phyloP scores from a whole-genome alignment of 371 early-diverging fungal genomes.

The Vairimorpha necatrix region DNA sequence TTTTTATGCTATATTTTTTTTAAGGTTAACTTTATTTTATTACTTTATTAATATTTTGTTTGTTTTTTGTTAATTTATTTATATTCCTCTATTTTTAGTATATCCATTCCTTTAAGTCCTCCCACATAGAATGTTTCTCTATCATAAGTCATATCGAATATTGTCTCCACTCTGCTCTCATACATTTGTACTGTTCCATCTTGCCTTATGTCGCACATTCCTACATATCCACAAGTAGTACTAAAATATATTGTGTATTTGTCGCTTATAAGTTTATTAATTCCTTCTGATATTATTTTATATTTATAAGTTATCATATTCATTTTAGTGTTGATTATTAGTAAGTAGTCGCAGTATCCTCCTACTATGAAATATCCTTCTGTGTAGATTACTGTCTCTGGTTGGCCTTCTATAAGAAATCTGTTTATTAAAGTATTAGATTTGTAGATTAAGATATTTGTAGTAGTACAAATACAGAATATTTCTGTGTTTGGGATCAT shows the following conservation, averaged over 20 bases:
- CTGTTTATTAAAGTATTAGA: conserved; percentile 30
- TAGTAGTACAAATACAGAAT: conserved; percentile 31
- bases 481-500: conserved; percentile 35
- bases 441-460: conserved; percentile 33
- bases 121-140: conserved; percentile 29
- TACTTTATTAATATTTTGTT: too few species aligned
- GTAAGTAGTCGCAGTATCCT: conserved; percentile 43
- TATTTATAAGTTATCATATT: conserved; percentile 38
- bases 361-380: conserved; percentile 48
- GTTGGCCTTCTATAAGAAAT: conserved; percentile 14
- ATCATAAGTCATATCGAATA: conserved; percentile 41
- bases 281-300: conserved; percentile 1
- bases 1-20: too few species aligned
- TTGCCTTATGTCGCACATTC: conserved; percentile 47
- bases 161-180: conserved; percentile 25
- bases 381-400: conserved; percentile 22
- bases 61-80: conserved; percentile 4
- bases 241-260: conserved; percentile 28
- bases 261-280: conserved; percentile 10
- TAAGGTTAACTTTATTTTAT: too few species aligned
- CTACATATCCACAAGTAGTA: conserved; percentile 36
- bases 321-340: conserved; percentile 39
- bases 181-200: conserved; percentile 28
- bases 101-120: conserved; percentile 40
- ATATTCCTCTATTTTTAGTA: conserved; percentile 10